Base-by-base conservation (phyloP, 2,329 filamentous ascomycete species). In the Moelleriella libera region DNA sequence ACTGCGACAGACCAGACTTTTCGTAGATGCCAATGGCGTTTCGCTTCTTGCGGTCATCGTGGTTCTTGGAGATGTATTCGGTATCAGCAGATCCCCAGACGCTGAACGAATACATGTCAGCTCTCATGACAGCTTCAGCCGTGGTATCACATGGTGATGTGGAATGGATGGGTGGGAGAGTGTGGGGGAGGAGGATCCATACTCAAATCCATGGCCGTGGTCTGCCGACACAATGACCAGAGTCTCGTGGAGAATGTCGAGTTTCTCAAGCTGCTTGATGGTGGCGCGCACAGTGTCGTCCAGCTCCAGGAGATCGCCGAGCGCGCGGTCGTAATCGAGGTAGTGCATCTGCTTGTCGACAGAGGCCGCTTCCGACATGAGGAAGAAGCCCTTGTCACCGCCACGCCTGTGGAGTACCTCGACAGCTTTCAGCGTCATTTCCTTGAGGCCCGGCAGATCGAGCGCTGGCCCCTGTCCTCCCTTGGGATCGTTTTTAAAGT, bases 301-400 rank as follows among this genome's bases (percentile, higher is more conserved):
- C 34, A 94, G 75, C 67, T 94, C 87, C 41, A 94, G 77, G 1
- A 94, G 78, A 56, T 94, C 87, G 47, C 84, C 87, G 0, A 94
- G 78, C 1, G 87, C 84, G 47, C 87, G 84, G 66, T 92, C 85
- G 61, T 92, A 92, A 68, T 92, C 87, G 21, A 92, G 75, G 2
- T 70, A 63, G 67, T 94, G 87, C 86, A 94, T 92, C 73, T 87
- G 83, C 73, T 94, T 94, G 68, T 92, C 87, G 55, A 94, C 85
- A 2, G 80, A 86, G 12, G 87, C 87, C 30, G 83, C 87, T 64
- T 94, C 87, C 10, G 81, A 80, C 86, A 94, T 92, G 58, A 94
- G 73, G 72, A 92, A 88, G 75, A 84, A 94, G 5, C 87, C 87
- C 50, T 85, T 75, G 49, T 83, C 74, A 34, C 75, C 74, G 30